phyloP scores from a whole-genome alignment of 2,329 filamentous ascomycete genomes.

The Cladosporium sp. region DNA sequence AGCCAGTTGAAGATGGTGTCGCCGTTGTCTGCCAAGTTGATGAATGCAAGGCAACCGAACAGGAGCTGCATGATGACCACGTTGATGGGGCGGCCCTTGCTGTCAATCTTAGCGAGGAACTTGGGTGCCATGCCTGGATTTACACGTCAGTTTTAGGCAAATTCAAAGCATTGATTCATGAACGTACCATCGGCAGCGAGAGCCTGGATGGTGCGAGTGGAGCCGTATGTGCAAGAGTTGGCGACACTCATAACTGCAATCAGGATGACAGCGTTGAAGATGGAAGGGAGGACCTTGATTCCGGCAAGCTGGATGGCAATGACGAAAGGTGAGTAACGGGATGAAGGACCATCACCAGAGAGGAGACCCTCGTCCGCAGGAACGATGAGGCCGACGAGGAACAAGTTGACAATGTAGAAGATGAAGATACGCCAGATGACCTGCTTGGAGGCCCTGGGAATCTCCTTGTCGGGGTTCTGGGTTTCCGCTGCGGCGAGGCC shows the following conservation, averaged over 20 bases:
- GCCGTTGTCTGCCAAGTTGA: slow-evolving; percentile 56
- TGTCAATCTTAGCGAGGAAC: slow-evolving; percentile 56
- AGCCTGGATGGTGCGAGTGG: slow-evolving; percentile 82
- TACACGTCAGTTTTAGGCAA: neutral
- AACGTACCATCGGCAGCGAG: slow-evolving; percentile 49
- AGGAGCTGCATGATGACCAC: slow-evolving; percentile 59
- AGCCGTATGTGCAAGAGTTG: slow-evolving; percentile 49
- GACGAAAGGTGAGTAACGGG: slow-evolving; percentile 57
- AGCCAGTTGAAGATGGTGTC: slow-evolving; percentile 71
- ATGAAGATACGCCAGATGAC: slow-evolving; percentile 29
- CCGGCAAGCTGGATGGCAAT: slow-evolving; percentile 58
- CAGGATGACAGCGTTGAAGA: slow-evolving; percentile 63
- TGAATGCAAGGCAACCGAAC: slow-evolving; percentile 71
- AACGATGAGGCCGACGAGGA: slow-evolving; percentile 28
- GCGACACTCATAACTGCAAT: slow-evolving; percentile 55
- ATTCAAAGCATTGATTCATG: neutral
- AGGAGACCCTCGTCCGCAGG: slow-evolving; percentile 26
- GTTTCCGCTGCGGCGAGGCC: slow-evolving; percentile 51
- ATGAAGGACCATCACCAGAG: slow-evolving; percentile 24
- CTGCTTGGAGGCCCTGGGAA: slow-evolving; percentile 29
- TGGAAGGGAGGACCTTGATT: slow-evolving; percentile 54
- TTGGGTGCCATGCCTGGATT: slow-evolving; percentile 55
- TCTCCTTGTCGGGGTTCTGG: slow-evolving; percentile 44
- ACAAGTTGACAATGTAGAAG: slow-evolving; percentile 30
- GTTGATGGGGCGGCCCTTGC: slow-evolving; percentile 77